Percentiles rank a stretch among this genome's conserved stretches.
Evolutionary conservation across 352 stramenopile species (phyloP).

Genomic region (Phytophthora crassamura): DNA sequence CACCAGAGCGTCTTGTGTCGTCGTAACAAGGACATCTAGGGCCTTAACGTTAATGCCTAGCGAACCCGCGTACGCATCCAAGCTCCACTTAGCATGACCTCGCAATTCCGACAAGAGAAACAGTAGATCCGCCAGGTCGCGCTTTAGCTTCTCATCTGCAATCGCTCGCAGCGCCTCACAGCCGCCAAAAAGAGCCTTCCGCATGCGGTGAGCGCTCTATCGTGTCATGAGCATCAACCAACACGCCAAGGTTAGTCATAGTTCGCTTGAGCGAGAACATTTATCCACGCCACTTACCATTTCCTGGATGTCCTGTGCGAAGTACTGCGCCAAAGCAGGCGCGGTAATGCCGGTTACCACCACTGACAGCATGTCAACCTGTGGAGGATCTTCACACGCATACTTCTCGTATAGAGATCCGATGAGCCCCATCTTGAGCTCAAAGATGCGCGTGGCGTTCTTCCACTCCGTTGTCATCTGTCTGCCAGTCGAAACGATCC

Average conservation of each 20-base stretch:
- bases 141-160: constrained; percentile 49
- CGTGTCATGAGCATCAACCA: neutral
- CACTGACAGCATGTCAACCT: constrained; percentile 78
- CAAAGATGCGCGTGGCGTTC: constrained; percentile 77
- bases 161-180: constrained; percentile 45
- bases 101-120: constrained; percentile 66
- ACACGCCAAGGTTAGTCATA: neutral
- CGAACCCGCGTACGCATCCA: constrained; percentile 28
- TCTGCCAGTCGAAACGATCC: constrained; percentile 34
- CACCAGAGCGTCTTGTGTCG: constrained; percentile 45
- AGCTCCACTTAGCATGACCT: constrained; percentile 58
- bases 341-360: constrained; percentile 64
- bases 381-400: constrained; percentile 60
- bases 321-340: constrained; percentile 76
- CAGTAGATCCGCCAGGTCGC: constrained; percentile 41
- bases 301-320: constrained; percentile 85
- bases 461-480: constrained; percentile 76
- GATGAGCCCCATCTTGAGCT: constrained; percentile 80
- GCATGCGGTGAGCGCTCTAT: constrained; percentile 68
- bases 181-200: constrained; percentile 54
- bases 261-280: neutral
- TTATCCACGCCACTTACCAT: constrained; percentile 49
- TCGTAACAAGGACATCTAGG: constrained; percentile 47
- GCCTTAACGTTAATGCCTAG: constrained; percentile 47
- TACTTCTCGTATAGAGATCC: constrained; percentile 85